Conservation (phyloP, 148 eudicot genomes). For the Rhododendron ferrugineum region DNA sequence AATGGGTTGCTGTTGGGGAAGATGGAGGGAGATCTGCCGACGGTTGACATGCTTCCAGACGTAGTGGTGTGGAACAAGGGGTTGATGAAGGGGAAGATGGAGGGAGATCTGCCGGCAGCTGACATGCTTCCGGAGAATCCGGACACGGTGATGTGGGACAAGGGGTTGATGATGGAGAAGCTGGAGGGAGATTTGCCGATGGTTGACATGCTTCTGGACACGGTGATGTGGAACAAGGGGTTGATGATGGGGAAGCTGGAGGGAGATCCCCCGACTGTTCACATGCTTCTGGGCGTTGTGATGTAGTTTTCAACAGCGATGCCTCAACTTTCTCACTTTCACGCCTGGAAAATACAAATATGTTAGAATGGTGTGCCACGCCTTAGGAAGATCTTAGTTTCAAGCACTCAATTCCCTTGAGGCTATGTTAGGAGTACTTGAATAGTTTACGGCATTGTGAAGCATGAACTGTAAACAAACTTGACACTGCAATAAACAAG, state of each 20-base stretch:
- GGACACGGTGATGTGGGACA: too few species aligned
- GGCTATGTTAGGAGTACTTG: neutral
- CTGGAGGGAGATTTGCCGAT: too few species aligned
- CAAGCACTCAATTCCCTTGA: neutral
- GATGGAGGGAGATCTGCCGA: neutral
- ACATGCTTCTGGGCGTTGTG: neutral
- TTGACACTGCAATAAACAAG: neutral
- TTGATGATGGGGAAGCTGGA: too few species aligned
- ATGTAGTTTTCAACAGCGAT: neutral
- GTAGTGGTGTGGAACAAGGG: neutral
- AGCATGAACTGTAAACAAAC: neutral
- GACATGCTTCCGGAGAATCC: neutral
- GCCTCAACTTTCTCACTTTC: neutral
- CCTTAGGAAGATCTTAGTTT: neutral
- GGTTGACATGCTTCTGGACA: too few species aligned
- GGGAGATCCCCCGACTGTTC: too few species aligned
- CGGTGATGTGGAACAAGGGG: too few species aligned
- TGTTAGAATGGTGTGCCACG: neutral
- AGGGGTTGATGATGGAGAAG: too few species aligned
- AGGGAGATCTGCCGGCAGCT: neutral
- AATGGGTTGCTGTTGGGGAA: neutral
- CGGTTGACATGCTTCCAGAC: neutral
- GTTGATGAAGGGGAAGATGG: neutral
- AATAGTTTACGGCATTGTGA: neutral
- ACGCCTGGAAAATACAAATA: neutral